Conservation (phyloP, 2,329 filamentous ascomycete species). For the Colletotrichum nymphaeae region DNA sequence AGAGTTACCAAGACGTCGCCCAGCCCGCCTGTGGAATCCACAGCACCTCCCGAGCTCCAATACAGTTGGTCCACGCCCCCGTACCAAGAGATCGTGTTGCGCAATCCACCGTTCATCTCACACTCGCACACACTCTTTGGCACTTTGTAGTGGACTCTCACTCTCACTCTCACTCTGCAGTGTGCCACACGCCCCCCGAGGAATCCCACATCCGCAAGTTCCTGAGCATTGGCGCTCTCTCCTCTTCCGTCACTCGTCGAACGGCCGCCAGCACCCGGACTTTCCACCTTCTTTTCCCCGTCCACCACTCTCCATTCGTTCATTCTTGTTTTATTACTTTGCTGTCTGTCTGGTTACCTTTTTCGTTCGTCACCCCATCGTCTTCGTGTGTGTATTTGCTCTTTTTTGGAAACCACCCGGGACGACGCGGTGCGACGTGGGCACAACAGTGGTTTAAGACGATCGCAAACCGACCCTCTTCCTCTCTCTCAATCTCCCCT, state of each 20-base stretch:
- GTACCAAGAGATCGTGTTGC: conserved; percentile 36
- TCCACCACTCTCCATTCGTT: conserved; percentile 15
- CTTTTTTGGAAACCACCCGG: background rate
- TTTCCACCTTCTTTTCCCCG: conserved; percentile 27
- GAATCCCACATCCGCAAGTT: background rate
- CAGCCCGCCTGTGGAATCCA: conserved; percentile 33
- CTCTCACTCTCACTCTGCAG: background rate
- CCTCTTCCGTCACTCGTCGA: conserved; percentile 1
- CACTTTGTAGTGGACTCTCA: background rate
- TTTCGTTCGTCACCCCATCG: background rate
- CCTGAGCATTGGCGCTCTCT: background rate
- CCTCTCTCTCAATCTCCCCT: conserved; percentile 2
- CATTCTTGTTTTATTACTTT: conserved; percentile 29
- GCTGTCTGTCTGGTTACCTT: conserved; percentile 13
- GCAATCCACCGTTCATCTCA: conserved; percentile 30
- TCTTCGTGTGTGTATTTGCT: background rate
- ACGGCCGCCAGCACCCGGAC: conserved; percentile 26
- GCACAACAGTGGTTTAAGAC: background rate
- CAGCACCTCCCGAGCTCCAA: conserved; percentile 29
- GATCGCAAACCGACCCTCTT: background rate
- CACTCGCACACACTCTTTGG: background rate
- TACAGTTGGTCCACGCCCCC: conserved; percentile 34
- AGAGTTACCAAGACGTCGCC: conserved; percentile 28
- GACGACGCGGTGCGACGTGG: background rate
- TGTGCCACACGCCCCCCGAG: conserved; percentile 15